A percentile compares a stretch with the other conserved stretches of the same genome.
Conservation (phyloP, 495 filamentous ascomycete genomes). For the Aspergillus indologenus region DNA sequence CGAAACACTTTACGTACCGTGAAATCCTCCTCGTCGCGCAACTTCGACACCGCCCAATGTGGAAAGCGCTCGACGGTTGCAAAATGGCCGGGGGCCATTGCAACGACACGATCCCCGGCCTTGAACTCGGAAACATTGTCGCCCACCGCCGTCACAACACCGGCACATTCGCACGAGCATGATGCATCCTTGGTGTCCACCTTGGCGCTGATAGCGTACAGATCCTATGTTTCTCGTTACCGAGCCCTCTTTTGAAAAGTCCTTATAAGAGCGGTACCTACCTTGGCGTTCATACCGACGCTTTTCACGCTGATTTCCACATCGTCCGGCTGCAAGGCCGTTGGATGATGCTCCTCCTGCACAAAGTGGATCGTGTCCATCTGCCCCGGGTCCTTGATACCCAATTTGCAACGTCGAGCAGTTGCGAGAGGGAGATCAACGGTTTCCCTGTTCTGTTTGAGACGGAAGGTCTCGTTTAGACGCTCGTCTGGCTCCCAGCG, state of each 20-base stretch:
- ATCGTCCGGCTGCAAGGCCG: not conserved
- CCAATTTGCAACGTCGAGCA: not conserved
- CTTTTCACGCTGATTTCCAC: not conserved
- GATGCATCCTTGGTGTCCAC: conserved; percentile 2
- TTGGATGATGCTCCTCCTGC: not conserved
- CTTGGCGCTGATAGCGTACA: conserved; percentile 2
- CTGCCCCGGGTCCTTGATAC: not conserved
- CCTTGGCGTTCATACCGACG: conserved; percentile 5
- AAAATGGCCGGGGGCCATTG: conserved; percentile 8
- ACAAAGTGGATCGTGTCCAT: conserved; percentile 6
- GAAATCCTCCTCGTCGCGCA: not conserved
- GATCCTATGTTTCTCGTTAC: not conserved
- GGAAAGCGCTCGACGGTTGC: not conserved
- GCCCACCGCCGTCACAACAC: conserved; percentile 2
- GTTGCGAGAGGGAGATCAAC: no score
- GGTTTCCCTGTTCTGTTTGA: not conserved
- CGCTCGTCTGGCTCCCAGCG: conserved; percentile 6
- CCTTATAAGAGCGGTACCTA: not conserved
- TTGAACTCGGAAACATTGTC: not conserved
- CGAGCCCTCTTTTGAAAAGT: no score
- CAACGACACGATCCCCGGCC: conserved; percentile 7
- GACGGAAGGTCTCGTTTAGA: conserved; percentile 5
- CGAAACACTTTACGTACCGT: not conserved
- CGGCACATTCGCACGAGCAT: conserved; percentile 3
- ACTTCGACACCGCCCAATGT: not conserved